A percentile compares a stretch with the other conserved stretches of the same genome.
Conservation (phyloP, 139 green algal species). For the Pleodorina starrii region DNA sequence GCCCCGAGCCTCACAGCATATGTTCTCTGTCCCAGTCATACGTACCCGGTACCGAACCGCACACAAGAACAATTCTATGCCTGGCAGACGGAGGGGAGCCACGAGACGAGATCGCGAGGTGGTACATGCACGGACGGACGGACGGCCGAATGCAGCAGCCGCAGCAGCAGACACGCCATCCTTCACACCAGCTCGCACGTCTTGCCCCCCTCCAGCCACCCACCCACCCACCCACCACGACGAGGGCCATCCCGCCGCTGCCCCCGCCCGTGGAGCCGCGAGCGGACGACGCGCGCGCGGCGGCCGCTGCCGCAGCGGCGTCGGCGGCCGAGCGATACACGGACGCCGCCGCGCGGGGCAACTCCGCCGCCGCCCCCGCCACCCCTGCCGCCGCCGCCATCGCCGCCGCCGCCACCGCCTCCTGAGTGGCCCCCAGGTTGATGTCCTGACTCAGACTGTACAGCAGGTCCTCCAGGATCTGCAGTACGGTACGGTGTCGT, state of each 20-base stretch:
- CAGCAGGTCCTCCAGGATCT: conserved; percentile 39
- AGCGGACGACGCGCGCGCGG: neutral
- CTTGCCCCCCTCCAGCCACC: too few relatives aligned
- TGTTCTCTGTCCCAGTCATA: too few relatives aligned
- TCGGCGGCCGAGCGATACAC: conserved; percentile 12
- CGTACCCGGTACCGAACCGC: too few relatives aligned
- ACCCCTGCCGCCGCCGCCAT: neutral
- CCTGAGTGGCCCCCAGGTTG: neutral
- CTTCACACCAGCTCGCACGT: too few relatives aligned
- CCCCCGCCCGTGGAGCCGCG: neutral
- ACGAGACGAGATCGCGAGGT: too few relatives aligned
- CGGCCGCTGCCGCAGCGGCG: neutral
- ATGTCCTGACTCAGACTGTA: conserved; percentile 34
- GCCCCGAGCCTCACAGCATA: too few relatives aligned
- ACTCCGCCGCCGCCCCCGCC: neutral
- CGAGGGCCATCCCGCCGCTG: neutral
- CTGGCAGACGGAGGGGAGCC: too few relatives aligned
- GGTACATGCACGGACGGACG: too few relatives aligned
- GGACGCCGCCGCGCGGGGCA: neutral
- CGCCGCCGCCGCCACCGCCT: neutral
- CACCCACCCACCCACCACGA: conserved; percentile 5
- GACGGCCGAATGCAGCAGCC: too few relatives aligned
- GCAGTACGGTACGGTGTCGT: neutral
- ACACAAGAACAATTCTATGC: too few relatives aligned
- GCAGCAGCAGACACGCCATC: too few relatives aligned